phyloP scores from a whole-genome alignment of 352 stramenopile species.

The Pythium sp. region DNA sequence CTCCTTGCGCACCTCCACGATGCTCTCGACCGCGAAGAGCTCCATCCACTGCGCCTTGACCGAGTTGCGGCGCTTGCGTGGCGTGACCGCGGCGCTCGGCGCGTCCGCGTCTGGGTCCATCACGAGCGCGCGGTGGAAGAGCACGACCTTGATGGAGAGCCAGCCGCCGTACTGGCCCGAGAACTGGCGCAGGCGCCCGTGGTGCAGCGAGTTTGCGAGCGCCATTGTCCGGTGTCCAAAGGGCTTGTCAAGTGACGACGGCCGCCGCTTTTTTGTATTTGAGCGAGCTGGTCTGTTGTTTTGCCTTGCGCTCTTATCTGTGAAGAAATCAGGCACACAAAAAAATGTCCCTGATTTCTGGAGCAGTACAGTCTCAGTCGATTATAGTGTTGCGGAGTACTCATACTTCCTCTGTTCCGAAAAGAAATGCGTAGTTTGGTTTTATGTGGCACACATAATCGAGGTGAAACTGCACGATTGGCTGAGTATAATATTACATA shows the following conservation, averaged over 20 bases:
- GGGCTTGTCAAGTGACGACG: background rate
- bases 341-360: background rate
- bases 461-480: no score
- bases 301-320: background rate
- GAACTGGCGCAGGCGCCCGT: constrained; percentile 45
- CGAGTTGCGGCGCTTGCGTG: constrained; percentile 43
- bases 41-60: constrained; percentile 43
- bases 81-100: constrained; percentile 28
- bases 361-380: background rate
- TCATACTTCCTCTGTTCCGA: no score
- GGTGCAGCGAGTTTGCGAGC: constrained; percentile 37
- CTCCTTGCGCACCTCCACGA: constrained; percentile 31
- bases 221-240: constrained; percentile 8
- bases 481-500: no score
- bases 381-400: background rate
- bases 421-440: no score
- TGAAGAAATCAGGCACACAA: background rate
- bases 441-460: no score
- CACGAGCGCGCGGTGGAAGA: constrained; percentile 46
- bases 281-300: background rate
- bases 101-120: constrained; percentile 44
- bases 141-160: constrained; percentile 40
- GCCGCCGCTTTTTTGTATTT: background rate
- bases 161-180: constrained; percentile 52
- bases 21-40: constrained; percentile 34